phyloP scores from a whole-genome alignment of 352 stramenopile genomes.

The Phytopythium chamaehyphon region DNA sequence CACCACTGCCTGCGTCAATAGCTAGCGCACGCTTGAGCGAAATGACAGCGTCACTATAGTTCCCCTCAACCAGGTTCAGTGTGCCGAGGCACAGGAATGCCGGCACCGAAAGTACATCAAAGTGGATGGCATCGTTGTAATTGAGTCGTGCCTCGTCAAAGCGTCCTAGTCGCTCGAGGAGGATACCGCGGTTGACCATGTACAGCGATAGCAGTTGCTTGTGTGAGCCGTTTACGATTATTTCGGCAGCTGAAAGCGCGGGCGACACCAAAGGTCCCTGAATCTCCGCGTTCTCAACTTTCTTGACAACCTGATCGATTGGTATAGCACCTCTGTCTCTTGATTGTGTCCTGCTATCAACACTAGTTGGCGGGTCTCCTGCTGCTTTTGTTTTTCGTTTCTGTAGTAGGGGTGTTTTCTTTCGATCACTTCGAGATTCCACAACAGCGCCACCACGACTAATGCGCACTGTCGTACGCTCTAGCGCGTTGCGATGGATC shows the following conservation, averaged over 20 bases:
- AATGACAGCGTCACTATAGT: conserved; percentile 26
- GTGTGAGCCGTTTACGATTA: conserved; percentile 38
- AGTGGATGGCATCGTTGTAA: conserved; percentile 60
- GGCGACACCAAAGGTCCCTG: not conserved
- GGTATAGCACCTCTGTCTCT: too few relatives aligned
- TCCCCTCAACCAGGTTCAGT: conserved; percentile 35
- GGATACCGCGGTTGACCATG: conserved; percentile 65
- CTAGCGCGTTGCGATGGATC: conserved; percentile 52
- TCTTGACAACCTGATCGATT: conserved; percentile 6
- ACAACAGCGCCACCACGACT: conserved; percentile 14
- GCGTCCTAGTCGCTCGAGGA: conserved; percentile 51
- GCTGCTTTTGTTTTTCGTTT: too few relatives aligned
- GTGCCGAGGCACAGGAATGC: conserved; percentile 63
- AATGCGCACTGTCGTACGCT: conserved; percentile 41
- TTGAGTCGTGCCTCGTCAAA: conserved; percentile 45
- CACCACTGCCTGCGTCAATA: conserved; percentile 41
- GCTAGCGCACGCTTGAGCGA: conserved; percentile 41
- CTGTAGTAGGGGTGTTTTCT: conserved; percentile 5
- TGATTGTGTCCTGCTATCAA: too few relatives aligned
- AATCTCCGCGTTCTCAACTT: not conserved
- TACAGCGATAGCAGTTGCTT: conserved; percentile 69
- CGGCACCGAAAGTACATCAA: conserved; percentile 55
- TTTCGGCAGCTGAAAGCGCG: conserved; percentile 6
- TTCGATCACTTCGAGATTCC: not conserved
- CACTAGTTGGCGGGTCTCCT: too few relatives aligned